Conservation (phyloP, 371 early-diverging fungal species). For the Pancytospora epiphaga region DNA sequence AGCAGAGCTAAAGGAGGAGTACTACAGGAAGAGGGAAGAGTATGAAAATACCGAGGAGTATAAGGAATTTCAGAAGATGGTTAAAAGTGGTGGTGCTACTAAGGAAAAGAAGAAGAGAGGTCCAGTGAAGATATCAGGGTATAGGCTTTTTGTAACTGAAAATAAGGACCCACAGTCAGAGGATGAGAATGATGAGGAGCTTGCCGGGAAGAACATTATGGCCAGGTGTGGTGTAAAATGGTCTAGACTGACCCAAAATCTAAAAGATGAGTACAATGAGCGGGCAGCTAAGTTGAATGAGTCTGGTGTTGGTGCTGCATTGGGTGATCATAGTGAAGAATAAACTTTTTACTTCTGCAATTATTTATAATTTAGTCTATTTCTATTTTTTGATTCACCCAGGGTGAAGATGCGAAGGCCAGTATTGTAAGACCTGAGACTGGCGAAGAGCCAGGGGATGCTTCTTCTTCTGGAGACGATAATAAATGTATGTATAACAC, state of each 20-base stretch:
- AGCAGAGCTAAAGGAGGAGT: conserved; percentile 36
- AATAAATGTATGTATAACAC: too few species aligned
- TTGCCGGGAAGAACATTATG: conserved; percentile 41
- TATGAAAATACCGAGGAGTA: conserved; percentile 57
- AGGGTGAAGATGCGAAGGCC: too few species aligned
- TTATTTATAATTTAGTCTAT: too few species aligned
- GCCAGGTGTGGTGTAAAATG: conserved; percentile 51
- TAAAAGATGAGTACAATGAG: conserved; percentile 45
- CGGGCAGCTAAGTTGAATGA: conserved; percentile 36
- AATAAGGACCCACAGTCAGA: conserved; percentile 26
- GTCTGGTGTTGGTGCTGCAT: too few species aligned
- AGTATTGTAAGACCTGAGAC: too few species aligned
- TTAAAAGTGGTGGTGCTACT: conserved; percentile 13
- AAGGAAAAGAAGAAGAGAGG: conserved; percentile 5
- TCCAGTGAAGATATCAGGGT: conserved; percentile 38
- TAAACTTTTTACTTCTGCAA: too few species aligned
- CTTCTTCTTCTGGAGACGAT: too few species aligned
- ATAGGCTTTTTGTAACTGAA: conserved; percentile 50
- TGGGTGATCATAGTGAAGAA: too few species aligned
- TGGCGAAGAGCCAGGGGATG: too few species aligned
- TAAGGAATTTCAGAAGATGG: conserved; percentile 35
- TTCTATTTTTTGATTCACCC: too few species aligned
- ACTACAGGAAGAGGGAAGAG: conserved; percentile 45
- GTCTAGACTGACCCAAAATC: conserved; percentile 34
- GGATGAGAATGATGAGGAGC: conserved; percentile 31